Evolutionary conservation across 495 filamentous ascomycete genomes (phyloP).

Genomic region (Hypoxylon perforatum): DNA sequence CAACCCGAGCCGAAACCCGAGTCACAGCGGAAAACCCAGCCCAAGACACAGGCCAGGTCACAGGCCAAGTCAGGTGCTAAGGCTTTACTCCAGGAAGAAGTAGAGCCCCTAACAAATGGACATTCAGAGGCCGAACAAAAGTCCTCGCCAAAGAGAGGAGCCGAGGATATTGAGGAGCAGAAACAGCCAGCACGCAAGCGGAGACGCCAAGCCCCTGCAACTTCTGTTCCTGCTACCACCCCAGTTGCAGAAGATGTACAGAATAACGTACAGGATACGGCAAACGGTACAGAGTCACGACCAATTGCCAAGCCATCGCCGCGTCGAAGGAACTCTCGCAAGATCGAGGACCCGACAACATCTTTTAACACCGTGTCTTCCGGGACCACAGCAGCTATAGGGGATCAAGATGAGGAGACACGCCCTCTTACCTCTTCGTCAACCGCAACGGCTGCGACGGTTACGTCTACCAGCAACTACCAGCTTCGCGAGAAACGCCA

Average conservation of each 20-base stretch:
- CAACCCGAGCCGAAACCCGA: slow-evolving; percentile 3
- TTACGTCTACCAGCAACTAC: slow-evolving; percentile 43
- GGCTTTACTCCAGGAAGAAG: neutral
- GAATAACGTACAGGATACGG: too few species aligned
- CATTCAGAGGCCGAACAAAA: slow-evolving; percentile 3
- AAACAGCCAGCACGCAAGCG: slow-evolving; percentile 27
- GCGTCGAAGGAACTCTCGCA: slow-evolving; percentile 29
- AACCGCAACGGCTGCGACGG: slow-evolving; percentile 42
- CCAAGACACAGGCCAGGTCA: slow-evolving; percentile 5
- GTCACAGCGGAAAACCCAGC: neutral
- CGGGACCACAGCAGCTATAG: slow-evolving; percentile 1
- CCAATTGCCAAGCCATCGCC: slow-evolving; percentile 24
- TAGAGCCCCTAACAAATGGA: neutral
- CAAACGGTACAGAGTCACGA: slow-evolving; percentile 15
- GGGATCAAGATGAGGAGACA: slow-evolving; percentile 33
- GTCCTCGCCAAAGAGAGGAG: slow-evolving; percentile 37
- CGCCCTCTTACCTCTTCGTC: slow-evolving; percentile 45
- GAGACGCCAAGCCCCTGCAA: slow-evolving; percentile 19
- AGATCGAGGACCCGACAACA: slow-evolving; percentile 22
- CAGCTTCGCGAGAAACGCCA: slow-evolving; percentile 46
- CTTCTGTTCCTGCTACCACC: neutral
- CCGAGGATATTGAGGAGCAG: slow-evolving; percentile 19
- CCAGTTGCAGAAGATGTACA: slow-evolving; percentile 10
- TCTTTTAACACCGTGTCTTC: slow-evolving; percentile 29
- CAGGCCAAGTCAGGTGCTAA: slow-evolving; percentile 1